Evolutionary conservation across 1,284 basidiomycete genomes (phyloP), one percentile per base, ranked within the genome.

Genomic region (Cryptococcus sp.): DNA sequence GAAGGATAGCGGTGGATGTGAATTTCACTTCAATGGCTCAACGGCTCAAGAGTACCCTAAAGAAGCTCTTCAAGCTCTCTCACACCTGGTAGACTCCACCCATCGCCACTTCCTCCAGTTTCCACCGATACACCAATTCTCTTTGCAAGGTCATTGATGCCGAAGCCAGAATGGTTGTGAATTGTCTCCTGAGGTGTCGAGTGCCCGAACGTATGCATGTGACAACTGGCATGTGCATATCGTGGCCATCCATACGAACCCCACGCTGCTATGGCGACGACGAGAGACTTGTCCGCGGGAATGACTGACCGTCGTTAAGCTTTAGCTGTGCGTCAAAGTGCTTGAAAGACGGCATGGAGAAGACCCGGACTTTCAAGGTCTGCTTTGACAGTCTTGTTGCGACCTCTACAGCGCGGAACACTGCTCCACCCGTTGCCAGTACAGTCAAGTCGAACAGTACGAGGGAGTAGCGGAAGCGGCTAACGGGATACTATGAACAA

Each of bases 121-220:
- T 55, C 55, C 17, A 56, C 65, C 57, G 59, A 75, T 20, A 39
- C 55, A 5, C 50, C 56, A 39, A 75, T 70, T 50, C 63, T 66
- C 44, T 61, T 48, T 0, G 67, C 62, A 44, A 76, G 48, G 54
- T 71, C 69, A 19, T 70, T 60, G 23, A 58, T 55, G 19, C 63
- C 62, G 54, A 76, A 76, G 2, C 74, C 74, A 52, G 72, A 76
- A 56, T 69, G 65, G 23, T 73, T 67, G 54, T 67, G 75, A 17
- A 74, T 49, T 15, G 61, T 58, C 1, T 61, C 53, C 37, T 64
- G 58, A 15, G 74, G 73, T 7, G 73, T 73, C 3, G 69, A 72
- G 46, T 66, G 62, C 22, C 74, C 72, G 54, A 76, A 76, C 3
- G 67, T 68, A 52, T 69, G 65, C 73, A 75, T 75, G 54, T 67